phyloP scores from a whole-genome alignment of 78 protist species.

The Tieghemostelium lacteum region DNA sequence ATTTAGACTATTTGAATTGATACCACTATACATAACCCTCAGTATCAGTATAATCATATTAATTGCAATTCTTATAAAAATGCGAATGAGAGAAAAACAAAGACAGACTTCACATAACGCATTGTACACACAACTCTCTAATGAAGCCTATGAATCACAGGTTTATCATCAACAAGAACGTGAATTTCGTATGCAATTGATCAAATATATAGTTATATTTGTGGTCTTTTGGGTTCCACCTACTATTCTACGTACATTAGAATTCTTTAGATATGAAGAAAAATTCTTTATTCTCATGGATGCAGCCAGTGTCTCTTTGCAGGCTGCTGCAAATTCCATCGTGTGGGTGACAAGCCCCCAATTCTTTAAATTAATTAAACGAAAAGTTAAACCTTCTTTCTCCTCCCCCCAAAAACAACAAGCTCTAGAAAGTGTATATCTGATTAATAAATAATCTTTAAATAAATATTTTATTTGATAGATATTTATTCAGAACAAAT shows the following conservation, averaged over 20 bases:
- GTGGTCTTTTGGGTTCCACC: slow-evolving; percentile 54
- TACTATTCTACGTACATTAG: slow-evolving; percentile 43
- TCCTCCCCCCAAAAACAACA: background rate
- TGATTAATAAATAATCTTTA: slow-evolving; percentile 30
- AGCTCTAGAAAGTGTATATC: slow-evolving; percentile 14
- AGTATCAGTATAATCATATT: slow-evolving; percentile 16
- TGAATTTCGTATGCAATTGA: slow-evolving; percentile 35
- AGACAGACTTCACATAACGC: slow-evolving; percentile 9
- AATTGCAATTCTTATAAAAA: slow-evolving; percentile 10
- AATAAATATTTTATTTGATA: too few relatives aligned
- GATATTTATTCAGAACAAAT: too few relatives aligned
- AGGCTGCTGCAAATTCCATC: slow-evolving; percentile 36
- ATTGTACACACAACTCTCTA: background rate
- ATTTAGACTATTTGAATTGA: slow-evolving; percentile 50
- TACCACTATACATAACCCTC: slow-evolving; percentile 55
- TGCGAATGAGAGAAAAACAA: background rate
- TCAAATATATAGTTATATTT: slow-evolving; percentile 38
- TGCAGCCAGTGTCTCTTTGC: slow-evolving; percentile 31
- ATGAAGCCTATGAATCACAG: slow-evolving; percentile 10
- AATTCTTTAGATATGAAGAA: slow-evolving; percentile 7
- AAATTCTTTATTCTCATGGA: slow-evolving; percentile 30
- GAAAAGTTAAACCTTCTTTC: slow-evolving; percentile 7
- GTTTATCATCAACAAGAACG: slow-evolving; percentile 19
- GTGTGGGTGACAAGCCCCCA: slow-evolving; percentile 51
- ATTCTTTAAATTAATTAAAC: slow-evolving; percentile 31